Conservation (phyloP, 2,329 filamentous ascomycete genomes). For the Fusarium hainanense region DNA sequence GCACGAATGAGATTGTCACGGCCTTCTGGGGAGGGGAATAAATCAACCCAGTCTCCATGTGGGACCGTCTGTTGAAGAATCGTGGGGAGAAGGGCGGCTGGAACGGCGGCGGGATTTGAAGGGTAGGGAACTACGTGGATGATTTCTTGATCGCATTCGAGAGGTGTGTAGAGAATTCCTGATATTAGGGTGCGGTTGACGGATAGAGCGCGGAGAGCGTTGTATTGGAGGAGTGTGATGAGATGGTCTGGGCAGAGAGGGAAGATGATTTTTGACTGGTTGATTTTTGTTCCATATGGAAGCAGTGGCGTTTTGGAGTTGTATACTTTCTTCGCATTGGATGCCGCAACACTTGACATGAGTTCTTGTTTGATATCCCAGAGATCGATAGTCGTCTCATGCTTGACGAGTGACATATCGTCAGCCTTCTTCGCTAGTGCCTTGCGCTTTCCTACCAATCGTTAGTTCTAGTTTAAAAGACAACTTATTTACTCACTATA, state of each 20-base stretch:
- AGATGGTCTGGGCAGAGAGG: slow-evolving; percentile 23
- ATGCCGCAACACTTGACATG: neutral
- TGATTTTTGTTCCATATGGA: neutral
- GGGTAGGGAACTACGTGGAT: slow-evolving; percentile 23
- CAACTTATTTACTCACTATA: slow-evolving; percentile 36
- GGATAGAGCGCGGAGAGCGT: slow-evolving; percentile 22
- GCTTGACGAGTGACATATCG: neutral
- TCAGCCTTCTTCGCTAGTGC: neutral
- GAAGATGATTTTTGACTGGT: neutral
- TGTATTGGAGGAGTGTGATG: slow-evolving; percentile 29
- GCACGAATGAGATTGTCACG: slow-evolving; percentile 14
- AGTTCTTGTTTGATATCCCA: slow-evolving; percentile 24
- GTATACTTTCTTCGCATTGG: neutral
- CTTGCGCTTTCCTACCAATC: slow-evolving; percentile 15
- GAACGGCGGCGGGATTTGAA: neutral
- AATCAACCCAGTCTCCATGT: slow-evolving; percentile 28
- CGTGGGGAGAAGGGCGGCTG: slow-evolving; percentile 13
- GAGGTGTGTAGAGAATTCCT: slow-evolving; percentile 9
- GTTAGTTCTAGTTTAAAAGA: neutral
- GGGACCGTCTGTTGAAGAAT: slow-evolving; percentile 19
- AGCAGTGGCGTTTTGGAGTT: neutral
- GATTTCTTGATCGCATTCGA: slow-evolving; percentile 17
- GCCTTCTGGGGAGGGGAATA: slow-evolving; percentile 15
- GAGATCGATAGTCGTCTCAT: slow-evolving; percentile 1
- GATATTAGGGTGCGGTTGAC: slow-evolving; percentile 26